Percentiles rank a stretch among this genome's conserved stretches.
Evolutionary conservation across 2,329 filamentous ascomycete species (phyloP).

Genomic region (Penicillium sp.): DNA sequence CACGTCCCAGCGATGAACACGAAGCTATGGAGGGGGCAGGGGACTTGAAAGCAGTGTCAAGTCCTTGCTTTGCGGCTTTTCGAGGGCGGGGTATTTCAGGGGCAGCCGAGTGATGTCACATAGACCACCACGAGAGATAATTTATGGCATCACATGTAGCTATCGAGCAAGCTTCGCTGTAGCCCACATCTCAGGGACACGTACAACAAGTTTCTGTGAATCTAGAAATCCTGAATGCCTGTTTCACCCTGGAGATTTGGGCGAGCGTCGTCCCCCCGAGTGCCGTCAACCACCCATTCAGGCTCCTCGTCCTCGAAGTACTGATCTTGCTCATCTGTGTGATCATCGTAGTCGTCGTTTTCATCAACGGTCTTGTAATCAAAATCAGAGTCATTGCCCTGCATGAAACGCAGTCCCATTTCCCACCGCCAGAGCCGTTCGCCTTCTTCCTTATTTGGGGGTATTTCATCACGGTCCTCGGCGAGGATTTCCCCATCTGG

Average conservation of each 20-base stretch:
- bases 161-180: background rate
- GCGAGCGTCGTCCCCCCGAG: constrained; percentile 34
- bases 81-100: background rate
- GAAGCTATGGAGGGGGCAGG: background rate
- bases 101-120: background rate
- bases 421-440: constrained; percentile 67
- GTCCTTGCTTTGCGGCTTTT: background rate
- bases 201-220: background rate
- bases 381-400: constrained; percentile 73
- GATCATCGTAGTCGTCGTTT: constrained; percentile 69
- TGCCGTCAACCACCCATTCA: constrained; percentile 56
- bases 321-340: constrained; percentile 64
- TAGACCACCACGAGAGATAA: background rate
- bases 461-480: constrained; percentile 58
- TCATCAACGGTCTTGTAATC: constrained; percentile 70
- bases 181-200: background rate
- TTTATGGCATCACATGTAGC: background rate
- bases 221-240: constrained; percentile 68
- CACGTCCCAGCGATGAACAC: background rate
- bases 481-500: constrained; percentile 56
- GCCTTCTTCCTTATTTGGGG: constrained; percentile 64
- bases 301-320: constrained; percentile 82
- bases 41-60: background rate
- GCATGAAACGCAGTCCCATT: constrained; percentile 71
- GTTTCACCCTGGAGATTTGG: constrained; percentile 56